Percentiles rank a stretch among this genome's conserved stretches.
Evolutionary conservation across 148 eudicot species (phyloP).

Genomic region (Euryodendron excelsum): DNA sequence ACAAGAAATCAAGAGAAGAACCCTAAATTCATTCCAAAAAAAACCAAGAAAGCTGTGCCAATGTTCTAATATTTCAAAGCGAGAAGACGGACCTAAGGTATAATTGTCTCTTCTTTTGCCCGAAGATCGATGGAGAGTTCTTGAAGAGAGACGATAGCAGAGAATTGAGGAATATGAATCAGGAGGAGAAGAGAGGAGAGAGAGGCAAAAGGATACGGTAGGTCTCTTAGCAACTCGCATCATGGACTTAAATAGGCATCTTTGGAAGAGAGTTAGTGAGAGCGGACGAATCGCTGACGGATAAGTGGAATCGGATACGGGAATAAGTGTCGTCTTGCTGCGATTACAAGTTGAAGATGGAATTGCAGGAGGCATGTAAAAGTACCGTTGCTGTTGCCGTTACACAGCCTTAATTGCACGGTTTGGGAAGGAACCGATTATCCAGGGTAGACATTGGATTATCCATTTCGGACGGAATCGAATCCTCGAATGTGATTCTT

Average conservation of each 20-base stretch:
- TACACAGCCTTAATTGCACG: not conserved
- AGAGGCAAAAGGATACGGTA: not conserved
- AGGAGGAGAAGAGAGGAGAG: not conserved
- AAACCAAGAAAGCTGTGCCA: not conserved
- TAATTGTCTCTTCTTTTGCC: not conserved
- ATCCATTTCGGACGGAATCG: conserved; percentile 1
- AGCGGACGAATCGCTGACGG: not conserved
- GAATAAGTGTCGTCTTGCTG: not conserved
- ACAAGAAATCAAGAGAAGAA: not conserved
- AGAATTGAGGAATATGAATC: not conserved
- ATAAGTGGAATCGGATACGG: not conserved
- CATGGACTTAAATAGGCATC: not conserved
- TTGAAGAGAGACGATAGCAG: not conserved
- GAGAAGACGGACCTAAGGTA: not conserved
- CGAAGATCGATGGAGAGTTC: not conserved
- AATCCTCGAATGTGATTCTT: not conserved
- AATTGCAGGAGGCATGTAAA: not conserved
- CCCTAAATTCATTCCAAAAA: not conserved
- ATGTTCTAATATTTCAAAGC: not conserved
- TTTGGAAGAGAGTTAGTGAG: not conserved
- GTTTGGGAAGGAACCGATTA: not conserved
- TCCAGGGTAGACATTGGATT: not conserved
- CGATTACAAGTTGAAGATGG: not conserved
- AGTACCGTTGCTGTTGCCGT: not conserved
- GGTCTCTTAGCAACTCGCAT: conserved; percentile 2